Evolutionary conservation across 2,329 filamentous ascomycete species (phyloP), one percentile per base, ranked within the genome.

Genomic region (Pseudogymnoascus sp.): DNA sequence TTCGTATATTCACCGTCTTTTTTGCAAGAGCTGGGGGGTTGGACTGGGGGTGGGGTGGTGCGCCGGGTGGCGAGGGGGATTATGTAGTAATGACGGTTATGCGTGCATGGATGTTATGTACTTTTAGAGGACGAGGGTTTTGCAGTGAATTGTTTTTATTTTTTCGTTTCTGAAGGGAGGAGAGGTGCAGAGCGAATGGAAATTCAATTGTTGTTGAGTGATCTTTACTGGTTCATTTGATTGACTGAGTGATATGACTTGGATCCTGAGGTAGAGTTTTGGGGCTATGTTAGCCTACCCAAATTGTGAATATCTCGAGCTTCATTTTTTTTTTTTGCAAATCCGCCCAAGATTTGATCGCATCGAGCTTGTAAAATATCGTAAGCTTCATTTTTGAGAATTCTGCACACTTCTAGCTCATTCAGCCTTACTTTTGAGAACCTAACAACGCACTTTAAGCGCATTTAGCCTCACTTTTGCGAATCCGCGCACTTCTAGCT

Each of bases 1-100:
- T 57, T 57, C 51, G 29, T 57, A 57, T 57, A 57, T 57, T 57
- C 51, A 57, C 51, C 51, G 51, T 57, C 51, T 57, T 57, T 57
- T 31, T 57, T 57, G 51, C 29, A 57, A 57, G 51, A 57, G 51
- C 51, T 57, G 51, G 51, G 51, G 51, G 26, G 29, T 57, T 29
- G 51, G 51, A 57, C 12, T 34, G 29, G 51, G 47, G 51, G 5
- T 34, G 51, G 26, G 26, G 8, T 31, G 26, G 8, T 31, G 47
- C 26, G 47, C 23, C 23, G 26, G 23, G 23, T n/a, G 2, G 47
- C 3, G 4, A 16, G 10, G 26, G 26, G 47, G 47, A 6, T 31
- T 18, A 54, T 54, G 47, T 54, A 54, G 47, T 54, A 54, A 54
- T 54, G 47, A 54, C 23, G 47, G 47, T 54, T 54, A 54, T 54